Percentiles rank a stretch among this genome's conserved stretches.
Evolutionary conservation across 345 rosid genomes (phyloP).

Genomic region (Orychophragmus violaceus): DNA sequence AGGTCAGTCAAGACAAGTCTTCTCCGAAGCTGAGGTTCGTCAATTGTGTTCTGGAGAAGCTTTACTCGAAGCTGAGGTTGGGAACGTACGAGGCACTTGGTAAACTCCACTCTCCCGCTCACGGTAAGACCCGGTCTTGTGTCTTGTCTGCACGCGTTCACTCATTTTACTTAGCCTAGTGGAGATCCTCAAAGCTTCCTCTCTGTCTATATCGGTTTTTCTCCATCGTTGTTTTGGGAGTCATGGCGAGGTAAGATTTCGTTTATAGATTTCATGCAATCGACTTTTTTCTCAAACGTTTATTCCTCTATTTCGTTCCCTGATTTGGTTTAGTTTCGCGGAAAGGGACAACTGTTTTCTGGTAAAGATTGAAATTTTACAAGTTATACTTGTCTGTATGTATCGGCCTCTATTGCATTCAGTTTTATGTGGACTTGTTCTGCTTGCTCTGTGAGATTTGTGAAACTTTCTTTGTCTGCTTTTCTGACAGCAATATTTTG

Average conservation of each 20-base stretch:
- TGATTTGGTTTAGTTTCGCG: neutral
- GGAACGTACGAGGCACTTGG: slow-evolving; percentile 17
- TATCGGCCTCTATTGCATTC: neutral
- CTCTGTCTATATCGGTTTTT: neutral
- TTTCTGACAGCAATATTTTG: no score
- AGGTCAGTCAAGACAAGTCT: no score
- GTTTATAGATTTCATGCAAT: neutral
- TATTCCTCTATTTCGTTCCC: neutral
- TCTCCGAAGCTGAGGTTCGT: neutral
- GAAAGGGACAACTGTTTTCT: neutral
- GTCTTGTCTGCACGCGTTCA: no score
- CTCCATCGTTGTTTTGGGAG: slow-evolving; percentile 8
- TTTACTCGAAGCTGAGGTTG: slow-evolving; percentile 35
- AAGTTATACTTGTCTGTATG: neutral
- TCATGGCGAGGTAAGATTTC: slow-evolving; percentile 38
- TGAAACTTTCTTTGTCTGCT: no score
- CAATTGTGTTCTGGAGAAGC: slow-evolving; percentile 12
- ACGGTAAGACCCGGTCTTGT: slow-evolving; percentile 2
- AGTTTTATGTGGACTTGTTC: neutral
- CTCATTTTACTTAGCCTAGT: slow-evolving; percentile 41
- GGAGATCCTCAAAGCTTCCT: slow-evolving; percentile 26
- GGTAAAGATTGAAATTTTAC: neutral
- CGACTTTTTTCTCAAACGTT: neutral
- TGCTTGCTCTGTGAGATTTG: no score
- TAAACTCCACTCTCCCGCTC: slow-evolving; percentile 41